Percentiles rank a stretch among this genome's conserved stretches.
Conservation (phyloP, 1,284 basidiomycete species). For the Takashimella koratensis region DNA sequence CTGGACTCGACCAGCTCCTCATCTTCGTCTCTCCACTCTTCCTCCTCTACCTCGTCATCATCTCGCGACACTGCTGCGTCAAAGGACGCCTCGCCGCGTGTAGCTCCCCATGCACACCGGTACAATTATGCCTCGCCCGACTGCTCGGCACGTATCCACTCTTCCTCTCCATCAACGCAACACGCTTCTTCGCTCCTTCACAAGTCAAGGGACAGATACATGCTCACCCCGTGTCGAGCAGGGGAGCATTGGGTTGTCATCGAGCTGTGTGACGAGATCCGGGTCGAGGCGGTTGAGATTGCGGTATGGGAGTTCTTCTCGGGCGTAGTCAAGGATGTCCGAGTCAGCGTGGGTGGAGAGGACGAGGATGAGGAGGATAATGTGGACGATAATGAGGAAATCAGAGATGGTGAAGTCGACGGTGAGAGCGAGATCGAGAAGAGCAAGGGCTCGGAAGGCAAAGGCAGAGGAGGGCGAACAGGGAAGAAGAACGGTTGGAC, state of each 20-base stretch:
- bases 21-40: conserved; percentile 8
- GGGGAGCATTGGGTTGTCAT: conserved; percentile 80
- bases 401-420: conserved; percentile 6
- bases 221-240: conserved; percentile 86
- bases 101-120: conserved; percentile 56
- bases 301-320: conserved; percentile 99
- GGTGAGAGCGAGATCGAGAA: conserved; percentile 10
- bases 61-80: conserved; percentile 9
- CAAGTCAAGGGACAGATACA: conserved; percentile 89
- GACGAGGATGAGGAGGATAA: conserved; percentile 62
- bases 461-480: conserved; percentile 3
- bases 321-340: conserved; percentile 89
- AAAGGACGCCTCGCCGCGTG: conserved; percentile 45
- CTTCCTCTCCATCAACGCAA: conserved; percentile 75
- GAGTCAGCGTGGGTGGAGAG: conserved; percentile 77
- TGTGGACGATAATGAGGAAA: conserved; percentile 50
- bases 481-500: conserved; percentile 46
- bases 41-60: not conserved
- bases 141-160: conserved; percentile 88
- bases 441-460: conserved; percentile 24
- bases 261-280: conserved; percentile 95
- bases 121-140: conserved; percentile 94
- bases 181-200: conserved; percentile 80
- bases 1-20: not conserved
- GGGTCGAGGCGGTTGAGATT: conserved; percentile 91